A percentile compares a stretch with the other conserved stretches of the same genome.
Evolutionary conservation across 2,329 filamentous ascomycete species (phyloP).

Genomic region (Geosmithia morbida): DNA sequence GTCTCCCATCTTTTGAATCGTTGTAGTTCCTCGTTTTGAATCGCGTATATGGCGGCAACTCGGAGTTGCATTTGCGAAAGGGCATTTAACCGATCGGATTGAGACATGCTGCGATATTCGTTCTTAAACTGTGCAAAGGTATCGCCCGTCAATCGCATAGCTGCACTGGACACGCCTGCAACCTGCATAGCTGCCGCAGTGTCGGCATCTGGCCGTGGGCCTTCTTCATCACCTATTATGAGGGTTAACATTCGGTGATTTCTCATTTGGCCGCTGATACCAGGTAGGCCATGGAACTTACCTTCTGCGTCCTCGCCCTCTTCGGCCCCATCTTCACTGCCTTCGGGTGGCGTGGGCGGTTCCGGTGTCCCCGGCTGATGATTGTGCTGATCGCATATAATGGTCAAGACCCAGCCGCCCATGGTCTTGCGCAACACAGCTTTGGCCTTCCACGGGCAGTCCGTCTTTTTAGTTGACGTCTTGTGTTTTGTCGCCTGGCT

Average conservation of each 20-base stretch:
- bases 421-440: constrained; percentile 26
- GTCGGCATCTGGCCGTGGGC: constrained; percentile 17
- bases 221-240: constrained; percentile 3
- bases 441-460: constrained; percentile 30
- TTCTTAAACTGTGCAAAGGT: constrained; percentile 27
- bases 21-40: constrained; percentile 28
- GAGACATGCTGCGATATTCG: constrained; percentile 27
- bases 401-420: constrained; percentile 28
- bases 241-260: background rate
- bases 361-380: constrained; percentile 28
- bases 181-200: constrained; percentile 21
- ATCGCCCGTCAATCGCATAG: constrained; percentile 24
- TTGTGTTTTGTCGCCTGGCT: constrained; percentile 29
- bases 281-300: constrained; percentile 1
- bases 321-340: constrained; percentile 17
- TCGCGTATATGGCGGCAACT: constrained; percentile 27
- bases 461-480: constrained; percentile 29
- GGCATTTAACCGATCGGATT: constrained; percentile 20
- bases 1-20: constrained; percentile 21
- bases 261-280: background rate
- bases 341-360: constrained; percentile 19
- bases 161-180: constrained; percentile 21
- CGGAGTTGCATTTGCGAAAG: constrained; percentile 25
- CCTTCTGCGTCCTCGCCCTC: constrained; percentile 12
- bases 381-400: constrained; percentile 28